Evolutionary conservation across 352 stramenopile species (phyloP), one percentile per base, ranked within the genome.

Genomic region (Globisporangium echinulatum): DNA sequence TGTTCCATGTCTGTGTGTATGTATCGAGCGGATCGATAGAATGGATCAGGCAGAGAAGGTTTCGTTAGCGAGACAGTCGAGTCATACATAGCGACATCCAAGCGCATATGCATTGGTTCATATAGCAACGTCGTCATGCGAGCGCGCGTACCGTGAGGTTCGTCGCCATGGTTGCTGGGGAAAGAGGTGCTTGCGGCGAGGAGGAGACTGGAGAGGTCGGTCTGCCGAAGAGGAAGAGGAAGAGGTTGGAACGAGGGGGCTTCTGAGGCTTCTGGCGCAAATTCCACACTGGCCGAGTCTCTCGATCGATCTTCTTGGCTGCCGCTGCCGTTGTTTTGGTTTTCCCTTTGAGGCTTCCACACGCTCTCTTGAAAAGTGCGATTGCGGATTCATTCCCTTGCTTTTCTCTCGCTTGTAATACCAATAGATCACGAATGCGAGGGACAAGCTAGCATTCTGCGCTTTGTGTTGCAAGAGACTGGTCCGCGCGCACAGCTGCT

Each of bases 1-100:
- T 90, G 48, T 92, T 90, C 85, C 82, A 94, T 52, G 85, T 92
- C 82, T 85, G 53, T 25, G 36, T 13, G 33, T 25, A 2, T 25
- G 19, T 25, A 25, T 25, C 19, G 19, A 25, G 19, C 19, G 19
- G 19, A 25, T 25, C 19, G 19, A 37, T 1, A 60, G 15, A 7
- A 25, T 36, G 13, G 47, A 13, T 33, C 4, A 58, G 4, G 5
- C 9, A 50, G 10, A 58, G 17, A 9, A 1, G 7, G 43, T 17
- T 17, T 14, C 5, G 10, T 48, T 4, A 48, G 43, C 43, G 43
- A 11, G 5, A 4, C 8, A n/a, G 10, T 48, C 11, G 11, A 4
- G 43, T 17, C 11, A 5, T 47, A 14, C 7, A 0, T n/a, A 14
- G 7, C 4, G 43, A 44, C 11, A 44, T 47, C 19, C 1, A 25